Percentiles rank a stretch among this genome's conserved stretches.
These are phyloP conservation scores for Neofusicoccum sp. DNA, from an alignment of 2,329 filamentous ascomycete species.

Conservation along the genomic window DNA sequence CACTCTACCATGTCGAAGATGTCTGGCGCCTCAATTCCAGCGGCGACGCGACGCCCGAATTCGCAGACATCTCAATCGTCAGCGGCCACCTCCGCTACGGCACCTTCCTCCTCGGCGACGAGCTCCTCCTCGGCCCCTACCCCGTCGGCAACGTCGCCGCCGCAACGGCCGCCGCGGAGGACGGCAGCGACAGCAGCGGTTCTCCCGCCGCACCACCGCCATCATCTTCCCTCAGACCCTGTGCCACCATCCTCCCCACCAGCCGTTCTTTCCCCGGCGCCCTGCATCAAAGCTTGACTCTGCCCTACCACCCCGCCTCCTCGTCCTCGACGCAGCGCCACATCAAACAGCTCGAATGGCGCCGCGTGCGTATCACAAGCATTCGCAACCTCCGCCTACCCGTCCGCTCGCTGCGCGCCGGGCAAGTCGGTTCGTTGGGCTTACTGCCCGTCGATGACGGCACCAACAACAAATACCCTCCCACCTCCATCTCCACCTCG, in stretches of 20 bases:
- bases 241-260: constrained; percentile 37
- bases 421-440: constrained; percentile 89
- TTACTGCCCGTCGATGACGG: constrained; percentile 55
- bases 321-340: background rate
- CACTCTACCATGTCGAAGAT: constrained; percentile 88
- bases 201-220: constrained; percentile 11
- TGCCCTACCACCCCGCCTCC: constrained; percentile 14
- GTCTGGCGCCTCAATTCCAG: constrained; percentile 64
- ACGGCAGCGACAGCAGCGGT: constrained; percentile 40
- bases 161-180: constrained; percentile 28
- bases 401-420: constrained; percentile 72
- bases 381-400: constrained; percentile 86
- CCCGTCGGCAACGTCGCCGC: constrained; percentile 27
- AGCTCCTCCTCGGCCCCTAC: constrained; percentile 76
- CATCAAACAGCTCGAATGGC: constrained; percentile 63
- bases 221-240: constrained; percentile 20
- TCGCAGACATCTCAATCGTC: constrained; percentile 60
- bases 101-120: constrained; percentile 74
- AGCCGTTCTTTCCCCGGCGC: constrained; percentile 54
- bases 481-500: background rate
- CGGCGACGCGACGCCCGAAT: constrained; percentile 26
- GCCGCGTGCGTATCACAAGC: constrained; percentile 77
- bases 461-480: constrained; percentile 22
- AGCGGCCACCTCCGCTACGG: constrained; percentile 85
- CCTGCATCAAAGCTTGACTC: constrained; percentile 29